Base-by-base conservation (phyloP, 2,329 filamentous ascomycete species). In the Fusarium graminum region DNA sequence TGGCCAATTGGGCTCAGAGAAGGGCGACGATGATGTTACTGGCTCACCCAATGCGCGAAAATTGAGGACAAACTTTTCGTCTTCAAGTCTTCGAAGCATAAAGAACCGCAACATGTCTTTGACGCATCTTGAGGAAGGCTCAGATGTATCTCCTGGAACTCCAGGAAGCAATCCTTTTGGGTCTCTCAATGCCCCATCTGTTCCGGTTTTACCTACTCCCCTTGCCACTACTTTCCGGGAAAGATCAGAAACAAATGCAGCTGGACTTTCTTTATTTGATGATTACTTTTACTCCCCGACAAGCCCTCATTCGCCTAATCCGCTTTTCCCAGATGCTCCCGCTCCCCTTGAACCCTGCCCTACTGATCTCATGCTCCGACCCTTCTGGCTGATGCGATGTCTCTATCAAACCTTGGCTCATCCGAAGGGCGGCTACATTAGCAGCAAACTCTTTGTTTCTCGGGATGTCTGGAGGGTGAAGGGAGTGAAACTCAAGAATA, bases 311-410 rank as follows among this genome's bases (percentile, higher is more conserved):
- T 89, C 88, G n/a, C 87, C 90, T 4, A 89, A 90, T 56, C 81
- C 85, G 5, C 76, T 85, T n/a, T 81, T 83, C 13, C 74, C 81
- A 0, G 89, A 93, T 67, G 86, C 88, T 2, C 94, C 94, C 13
- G 85, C 90, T 22, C 88, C 93, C 0, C 84, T 99, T 7, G 95
- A 99, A 74, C 92, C 95, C 4, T 99, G 96, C 75, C 95, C 95
- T 1, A 92, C 91, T 34, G 93, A 96, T 39, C 90, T 90, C 60
- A 85, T 97, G 72, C 84, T 98, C n/a, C 89, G 95, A 19, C 96
- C 95, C 3, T 99, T 97, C 78, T 99, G 95, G 95, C 83, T 99
- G 42, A 97, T 99, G 92, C 89, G 95, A 53, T 94, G 92, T 63
- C 84, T 99, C 26, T 97, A 95, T 75, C 93, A 97, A 76, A 97